phyloP scores from a whole-genome alignment of 2,329 filamentous ascomycete species.

The Coniochaeta hoffmannii region DNA sequence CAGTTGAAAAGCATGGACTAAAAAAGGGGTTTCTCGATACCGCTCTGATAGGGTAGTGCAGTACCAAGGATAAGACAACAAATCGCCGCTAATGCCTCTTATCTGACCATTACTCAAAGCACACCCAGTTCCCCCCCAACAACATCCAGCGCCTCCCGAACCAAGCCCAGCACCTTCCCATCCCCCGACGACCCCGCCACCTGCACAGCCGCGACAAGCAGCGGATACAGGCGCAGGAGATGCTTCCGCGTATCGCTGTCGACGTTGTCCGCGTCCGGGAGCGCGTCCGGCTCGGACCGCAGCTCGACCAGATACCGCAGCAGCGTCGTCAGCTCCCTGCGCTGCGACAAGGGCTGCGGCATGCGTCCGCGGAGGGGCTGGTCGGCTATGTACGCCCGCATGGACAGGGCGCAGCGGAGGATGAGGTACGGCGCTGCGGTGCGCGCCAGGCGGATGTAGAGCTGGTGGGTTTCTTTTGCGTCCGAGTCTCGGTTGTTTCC shows the following conservation, averaged over 20 bases:
- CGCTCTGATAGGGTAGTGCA: not conserved
- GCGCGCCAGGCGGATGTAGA: conserved; percentile 58
- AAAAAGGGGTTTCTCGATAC: not conserved
- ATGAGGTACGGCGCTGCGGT: conserved; percentile 76
- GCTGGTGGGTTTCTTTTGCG: conserved; percentile 18
- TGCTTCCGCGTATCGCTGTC: conserved; percentile 61
- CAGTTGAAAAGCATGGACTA: not conserved
- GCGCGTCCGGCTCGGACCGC: conserved; percentile 61
- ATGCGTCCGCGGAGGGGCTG: conserved; percentile 83
- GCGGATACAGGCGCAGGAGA: conserved; percentile 70
- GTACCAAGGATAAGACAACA: not conserved
- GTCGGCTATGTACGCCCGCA: conserved; percentile 84
- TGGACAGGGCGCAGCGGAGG: conserved; percentile 67
- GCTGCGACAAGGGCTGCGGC: conserved; percentile 77
- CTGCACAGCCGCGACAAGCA: conserved; percentile 58
- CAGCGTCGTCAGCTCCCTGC: conserved; percentile 69
- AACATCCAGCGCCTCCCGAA: conserved; percentile 54
- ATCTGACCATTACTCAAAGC: conserved; percentile 8
- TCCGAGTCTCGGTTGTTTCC: not conserved
- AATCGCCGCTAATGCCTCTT: not conserved
- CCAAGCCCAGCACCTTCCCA: conserved; percentile 46
- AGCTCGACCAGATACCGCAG: conserved; percentile 60
- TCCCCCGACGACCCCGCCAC: conserved; percentile 53
- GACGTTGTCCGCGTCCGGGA: conserved; percentile 48
- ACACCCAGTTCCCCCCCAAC: conserved; percentile 52